Evolutionary conservation across 768 basidiomycete species (phyloP).

Genomic region (Leccinum truebloodii): DNA sequence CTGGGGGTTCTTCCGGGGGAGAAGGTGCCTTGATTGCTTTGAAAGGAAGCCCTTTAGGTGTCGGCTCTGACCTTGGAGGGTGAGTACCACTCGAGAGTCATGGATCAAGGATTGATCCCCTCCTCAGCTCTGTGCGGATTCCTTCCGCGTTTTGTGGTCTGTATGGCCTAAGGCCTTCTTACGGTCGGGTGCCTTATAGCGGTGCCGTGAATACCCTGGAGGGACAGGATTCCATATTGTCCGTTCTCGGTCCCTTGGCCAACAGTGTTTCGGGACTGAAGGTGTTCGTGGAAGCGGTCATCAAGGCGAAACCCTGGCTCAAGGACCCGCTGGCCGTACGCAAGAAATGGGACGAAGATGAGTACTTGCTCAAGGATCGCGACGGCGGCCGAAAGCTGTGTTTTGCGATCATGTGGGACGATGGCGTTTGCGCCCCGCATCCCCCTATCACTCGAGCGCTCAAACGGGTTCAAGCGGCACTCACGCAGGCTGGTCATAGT

Average conservation of each 20-base stretch:
- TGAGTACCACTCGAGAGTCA: slow-evolving; percentile 28
- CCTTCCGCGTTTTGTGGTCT: slow-evolving; percentile 67
- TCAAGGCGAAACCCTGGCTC: slow-evolving; percentile 62
- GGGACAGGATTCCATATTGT: slow-evolving; percentile 70
- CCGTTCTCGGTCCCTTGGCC: slow-evolving; percentile 75
- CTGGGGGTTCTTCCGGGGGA: slow-evolving; percentile 84
- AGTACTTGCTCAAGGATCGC: slow-evolving; percentile 60
- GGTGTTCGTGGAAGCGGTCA: slow-evolving; percentile 63
- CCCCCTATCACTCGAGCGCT: slow-evolving; percentile 67
- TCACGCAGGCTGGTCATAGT: slow-evolving; percentile 63
- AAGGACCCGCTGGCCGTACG: slow-evolving; percentile 59
- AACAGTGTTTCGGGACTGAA: slow-evolving; percentile 61
- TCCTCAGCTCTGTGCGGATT: slow-evolving; percentile 64
- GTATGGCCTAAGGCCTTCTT: slow-evolving; percentile 73
- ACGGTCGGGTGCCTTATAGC: slow-evolving; percentile 68
- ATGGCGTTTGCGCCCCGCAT: slow-evolving; percentile 58
- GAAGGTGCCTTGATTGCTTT: slow-evolving; percentile 73
- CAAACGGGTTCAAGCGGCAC: slow-evolving; percentile 52
- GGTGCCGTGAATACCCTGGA: slow-evolving; percentile 63
- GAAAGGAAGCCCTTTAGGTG: slow-evolving; percentile 52
- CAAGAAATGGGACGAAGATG: slow-evolving; percentile 62
- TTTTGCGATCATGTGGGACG: slow-evolving; percentile 67
- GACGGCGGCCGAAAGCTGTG: slow-evolving; percentile 52
- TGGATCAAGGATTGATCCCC: not conserved
- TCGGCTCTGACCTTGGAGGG: slow-evolving; percentile 85